Conservation (phyloP, 2,329 filamentous ascomycete species). For the Cytospora piceicola region DNA sequence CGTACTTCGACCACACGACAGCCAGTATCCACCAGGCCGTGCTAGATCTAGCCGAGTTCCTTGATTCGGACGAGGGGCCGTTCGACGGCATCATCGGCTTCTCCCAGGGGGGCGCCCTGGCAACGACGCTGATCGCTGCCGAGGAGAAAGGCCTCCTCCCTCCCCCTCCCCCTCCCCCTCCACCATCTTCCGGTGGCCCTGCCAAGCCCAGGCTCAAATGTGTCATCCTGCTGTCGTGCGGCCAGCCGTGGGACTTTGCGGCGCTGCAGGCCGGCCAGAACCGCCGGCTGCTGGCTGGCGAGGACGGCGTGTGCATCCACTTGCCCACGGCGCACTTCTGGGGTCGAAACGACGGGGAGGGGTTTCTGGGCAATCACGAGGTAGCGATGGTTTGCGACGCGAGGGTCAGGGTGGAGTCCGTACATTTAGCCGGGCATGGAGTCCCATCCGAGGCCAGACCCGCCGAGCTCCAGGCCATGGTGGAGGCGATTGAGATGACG, state of each 20-base stretch:
- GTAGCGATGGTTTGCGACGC: not conserved
- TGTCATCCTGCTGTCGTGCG: not conserved
- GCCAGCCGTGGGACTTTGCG: slow-evolving; percentile 5
- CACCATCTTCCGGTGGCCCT: not conserved
- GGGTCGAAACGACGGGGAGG: not conserved
- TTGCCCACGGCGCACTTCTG: not conserved
- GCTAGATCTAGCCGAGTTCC: slow-evolving; percentile 4
- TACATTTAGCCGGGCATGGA: not conserved
- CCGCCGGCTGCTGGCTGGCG: not conserved
- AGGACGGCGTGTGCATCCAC: not conserved
- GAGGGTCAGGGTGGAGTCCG: not conserved
- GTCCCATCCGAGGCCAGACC: not conserved
- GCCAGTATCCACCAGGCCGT: slow-evolving; percentile 2
- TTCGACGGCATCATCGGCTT: slow-evolving; percentile 2
- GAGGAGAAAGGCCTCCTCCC: not conserved
- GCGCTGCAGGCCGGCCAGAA: not conserved
- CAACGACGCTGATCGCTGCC: not conserved
- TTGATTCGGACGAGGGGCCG: not conserved
- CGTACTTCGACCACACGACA: not conserved
- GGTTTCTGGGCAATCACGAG: not conserved
- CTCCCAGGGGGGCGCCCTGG: slow-evolving; percentile 2
- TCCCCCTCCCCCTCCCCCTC: too few relatives aligned
- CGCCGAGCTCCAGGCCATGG: not conserved
- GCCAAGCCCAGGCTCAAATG: not conserved
- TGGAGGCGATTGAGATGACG: not conserved